Conservation (phyloP, 2,329 filamentous ascomycete genomes). For the Sclerotinia trifoliorum region DNA sequence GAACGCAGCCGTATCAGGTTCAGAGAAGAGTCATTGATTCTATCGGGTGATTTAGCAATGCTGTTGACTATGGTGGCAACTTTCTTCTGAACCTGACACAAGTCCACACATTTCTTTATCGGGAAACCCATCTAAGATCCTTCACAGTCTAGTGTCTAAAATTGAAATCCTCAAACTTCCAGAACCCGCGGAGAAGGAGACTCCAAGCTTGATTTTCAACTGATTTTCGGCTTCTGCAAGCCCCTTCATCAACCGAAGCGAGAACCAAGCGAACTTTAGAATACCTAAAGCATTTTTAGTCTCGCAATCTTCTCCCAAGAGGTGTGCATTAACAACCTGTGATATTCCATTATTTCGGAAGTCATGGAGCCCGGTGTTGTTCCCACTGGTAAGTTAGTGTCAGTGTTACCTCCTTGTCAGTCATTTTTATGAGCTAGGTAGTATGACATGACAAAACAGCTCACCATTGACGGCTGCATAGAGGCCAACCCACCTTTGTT, state of each 20-base stretch:
- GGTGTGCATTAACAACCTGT: neutral
- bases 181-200: neutral
- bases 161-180: neutral
- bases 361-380: too few relatives aligned
- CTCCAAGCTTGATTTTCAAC: neutral
- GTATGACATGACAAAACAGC: too few relatives aligned
- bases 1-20: neutral
- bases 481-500: too few relatives aligned
- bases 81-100: neutral
- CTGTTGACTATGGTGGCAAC: neutral
- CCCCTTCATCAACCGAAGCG: conserved; percentile 12
- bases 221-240: neutral
- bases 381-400: too few relatives aligned
- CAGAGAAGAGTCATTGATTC: neutral
- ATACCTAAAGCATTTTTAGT: neutral
- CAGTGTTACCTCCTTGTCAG: too few relatives aligned
- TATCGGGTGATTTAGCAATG: neutral
- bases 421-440: too few relatives aligned
- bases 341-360: neutral
- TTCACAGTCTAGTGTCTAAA: neutral
- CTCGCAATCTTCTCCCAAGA: neutral
- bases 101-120: neutral
- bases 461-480: too few relatives aligned
- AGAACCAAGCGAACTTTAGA: neutral
- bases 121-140: neutral